Percentiles rank a stretch among this genome's conserved stretches.
Evolutionary conservation across 371 early-diverging fungal species (phyloP).

Genomic region (Apophysomyces elegans): DNA sequence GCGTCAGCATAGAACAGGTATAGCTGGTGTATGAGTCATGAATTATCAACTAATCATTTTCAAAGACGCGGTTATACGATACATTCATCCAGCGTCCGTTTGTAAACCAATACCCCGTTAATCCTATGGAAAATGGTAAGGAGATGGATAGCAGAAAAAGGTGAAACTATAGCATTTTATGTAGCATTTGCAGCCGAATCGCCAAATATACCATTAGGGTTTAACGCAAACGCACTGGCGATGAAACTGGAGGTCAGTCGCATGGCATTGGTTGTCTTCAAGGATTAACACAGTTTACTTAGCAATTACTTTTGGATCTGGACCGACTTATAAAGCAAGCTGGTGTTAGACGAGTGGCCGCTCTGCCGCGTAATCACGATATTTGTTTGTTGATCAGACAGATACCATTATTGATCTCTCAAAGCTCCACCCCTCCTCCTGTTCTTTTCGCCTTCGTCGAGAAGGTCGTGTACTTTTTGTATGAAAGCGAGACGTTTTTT

Average conservation of each 20-base stretch:
- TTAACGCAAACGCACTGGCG: conserved; percentile 7
- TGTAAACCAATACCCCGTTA: conserved; percentile 2
- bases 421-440: conserved; percentile 73
- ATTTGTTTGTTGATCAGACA: conserved; percentile 76
- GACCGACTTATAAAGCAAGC: conserved; percentile 69
- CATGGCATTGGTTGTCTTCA: too few species aligned
- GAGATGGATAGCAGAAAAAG: not conserved
- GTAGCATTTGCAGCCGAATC: not conserved
- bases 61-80: conserved; percentile 22
- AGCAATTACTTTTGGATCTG: conserved; percentile 71
- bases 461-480: conserved; percentile 81
- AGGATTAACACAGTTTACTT: conserved; percentile 14
- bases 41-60: conserved; percentile 31
- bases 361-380: conserved; percentile 82
- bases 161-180: not conserved
- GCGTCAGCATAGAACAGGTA: conserved; percentile 77
- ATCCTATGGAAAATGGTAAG: conserved; percentile 8
- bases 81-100: conserved; percentile 13
- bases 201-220: not conserved
- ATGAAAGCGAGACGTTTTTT: conserved; percentile 72
- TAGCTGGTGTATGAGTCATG: conserved; percentile 56
- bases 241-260: conserved; percentile 20
- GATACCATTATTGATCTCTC: conserved; percentile 69
- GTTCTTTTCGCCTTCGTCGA: conserved; percentile 79
- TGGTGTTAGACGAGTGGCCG: conserved; percentile 60